phyloP scores from a whole-genome alignment of 2,329 filamentous ascomycete genomes.

The Ophiostoma piceae region DNA sequence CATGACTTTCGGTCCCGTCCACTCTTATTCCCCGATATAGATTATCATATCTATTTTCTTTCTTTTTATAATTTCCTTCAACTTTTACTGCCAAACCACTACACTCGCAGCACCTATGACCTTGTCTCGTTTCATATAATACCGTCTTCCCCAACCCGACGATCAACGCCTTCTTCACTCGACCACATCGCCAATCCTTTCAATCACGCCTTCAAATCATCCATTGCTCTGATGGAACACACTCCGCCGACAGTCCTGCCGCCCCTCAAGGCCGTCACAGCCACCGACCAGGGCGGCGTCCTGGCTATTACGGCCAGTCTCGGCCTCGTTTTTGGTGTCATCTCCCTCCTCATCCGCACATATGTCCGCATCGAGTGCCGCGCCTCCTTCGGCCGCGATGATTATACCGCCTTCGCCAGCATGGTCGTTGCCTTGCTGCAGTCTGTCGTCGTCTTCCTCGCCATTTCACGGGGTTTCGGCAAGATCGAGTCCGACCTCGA shows the following conservation, averaged over 20 bases:
- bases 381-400: conserved; percentile 35
- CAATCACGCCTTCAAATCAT: not conserved
- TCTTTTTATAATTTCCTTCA: not conserved
- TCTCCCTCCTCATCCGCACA: conserved; percentile 38
- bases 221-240: conserved; percentile 22
- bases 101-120: not conserved
- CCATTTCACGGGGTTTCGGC: conserved; percentile 39
- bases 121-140: conserved; percentile 11
- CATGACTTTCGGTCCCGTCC: not conserved
- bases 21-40: not conserved
- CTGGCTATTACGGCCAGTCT: conserved; percentile 39
- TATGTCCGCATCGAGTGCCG: conserved; percentile 37
- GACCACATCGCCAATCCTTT: not conserved
- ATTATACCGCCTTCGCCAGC: conserved; percentile 33
- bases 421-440: conserved; percentile 36
- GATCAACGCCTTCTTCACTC: not conserved
- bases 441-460: conserved; percentile 36
- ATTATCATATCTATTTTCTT: not conserved
- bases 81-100: not conserved
- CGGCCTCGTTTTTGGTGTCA: conserved; percentile 36
- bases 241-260: conserved; percentile 26
- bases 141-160: not conserved
- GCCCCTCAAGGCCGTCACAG: conserved; percentile 36
- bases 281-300: conserved; percentile 38
- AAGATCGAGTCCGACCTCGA: conserved; percentile 29